Evolutionary conservation across 495 filamentous ascomycete genomes (phyloP).

Genomic region (Penicillium cinerascens): DNA sequence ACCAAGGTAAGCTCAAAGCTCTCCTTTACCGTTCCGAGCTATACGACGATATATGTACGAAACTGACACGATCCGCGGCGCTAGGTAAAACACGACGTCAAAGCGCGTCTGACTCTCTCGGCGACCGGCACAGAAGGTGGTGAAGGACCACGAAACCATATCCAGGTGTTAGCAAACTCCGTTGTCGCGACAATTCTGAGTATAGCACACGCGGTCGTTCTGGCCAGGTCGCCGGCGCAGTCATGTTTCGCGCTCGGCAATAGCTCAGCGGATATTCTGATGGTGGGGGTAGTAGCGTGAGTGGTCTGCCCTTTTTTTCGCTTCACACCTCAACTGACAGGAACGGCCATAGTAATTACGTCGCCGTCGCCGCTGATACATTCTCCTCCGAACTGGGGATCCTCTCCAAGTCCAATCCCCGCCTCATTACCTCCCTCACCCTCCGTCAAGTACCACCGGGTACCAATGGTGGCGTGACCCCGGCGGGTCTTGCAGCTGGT

Average conservation of each 20-base stretch:
- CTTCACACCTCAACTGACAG: background rate
- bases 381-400: conserved; percentile 96
- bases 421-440: conserved; percentile 80
- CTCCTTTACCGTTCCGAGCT: background rate
- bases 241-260: conserved; percentile 37
- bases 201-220: conserved; percentile 64
- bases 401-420: conserved; percentile 67
- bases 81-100: conserved; percentile 82
- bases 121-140: conserved; percentile 67
- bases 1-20: conserved; percentile 60
- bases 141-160: conserved; percentile 75
- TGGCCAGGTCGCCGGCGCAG: conserved; percentile 30
- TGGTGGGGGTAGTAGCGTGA: conserved; percentile 56
- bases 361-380: conserved; percentile 86
- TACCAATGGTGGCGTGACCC: conserved; percentile 88
- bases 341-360: conserved; percentile 62
- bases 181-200: conserved; percentile 69
- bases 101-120: conserved; percentile 73
- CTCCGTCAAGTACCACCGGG: conserved; percentile 76
- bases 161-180: conserved; percentile 91
- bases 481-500: conserved; percentile 68
- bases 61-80: conserved; percentile 1
- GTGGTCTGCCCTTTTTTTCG: conserved; percentile 15
- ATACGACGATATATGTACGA: background rate
- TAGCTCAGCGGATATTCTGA: conserved; percentile 44